These are phyloP conservation scores for Euphorbia corollata DNA, from an alignment of 441 rosid genomes.

Conservation along the genomic window DNA sequence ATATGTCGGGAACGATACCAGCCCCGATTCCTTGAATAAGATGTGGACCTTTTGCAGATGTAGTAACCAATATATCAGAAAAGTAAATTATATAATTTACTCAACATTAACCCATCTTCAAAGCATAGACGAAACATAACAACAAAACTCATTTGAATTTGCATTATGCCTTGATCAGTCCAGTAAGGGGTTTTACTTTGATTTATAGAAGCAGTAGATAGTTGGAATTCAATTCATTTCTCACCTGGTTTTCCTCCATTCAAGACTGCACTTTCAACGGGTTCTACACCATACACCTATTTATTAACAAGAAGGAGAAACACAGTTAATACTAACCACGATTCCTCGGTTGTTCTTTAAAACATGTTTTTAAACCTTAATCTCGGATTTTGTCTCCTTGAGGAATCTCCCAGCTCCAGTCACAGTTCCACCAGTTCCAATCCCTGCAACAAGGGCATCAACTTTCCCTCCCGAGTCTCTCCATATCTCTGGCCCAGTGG, in stretches of 20 bases:
- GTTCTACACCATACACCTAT: conserved; percentile 66
- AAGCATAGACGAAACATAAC: background rate
- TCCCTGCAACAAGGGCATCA: conserved; percentile 54
- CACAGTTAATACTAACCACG: too few relatives aligned
- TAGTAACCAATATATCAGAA: background rate
- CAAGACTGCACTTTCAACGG: conserved; percentile 20
- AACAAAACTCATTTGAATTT: background rate
- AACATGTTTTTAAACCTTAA: conserved; percentile 38
- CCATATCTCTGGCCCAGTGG: conserved; percentile 91
- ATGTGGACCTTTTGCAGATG: conserved; percentile 31
- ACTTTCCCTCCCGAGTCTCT: conserved; percentile 62
- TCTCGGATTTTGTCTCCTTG: conserved; percentile 54
- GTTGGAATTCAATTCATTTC: background rate
- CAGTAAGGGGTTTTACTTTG: background rate
- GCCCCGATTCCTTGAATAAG: conserved; percentile 51
- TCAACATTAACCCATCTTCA: background rate
- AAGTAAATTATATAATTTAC: background rate
- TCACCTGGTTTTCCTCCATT: conserved; percentile 63
- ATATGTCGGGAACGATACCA: conserved; percentile 34
- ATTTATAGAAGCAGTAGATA: too few relatives aligned
- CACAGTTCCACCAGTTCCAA: conserved; percentile 77
- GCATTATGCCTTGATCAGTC: background rate
- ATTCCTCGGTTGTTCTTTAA: background rate
- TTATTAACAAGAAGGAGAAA: conserved; percentile 8
- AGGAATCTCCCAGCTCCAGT: conserved; percentile 65